Percentiles rank a stretch among this genome's conserved stretches.
phyloP scores from a whole-genome alignment of 2,329 filamentous ascomycete species.

The Alternaria sp. region DNA sequence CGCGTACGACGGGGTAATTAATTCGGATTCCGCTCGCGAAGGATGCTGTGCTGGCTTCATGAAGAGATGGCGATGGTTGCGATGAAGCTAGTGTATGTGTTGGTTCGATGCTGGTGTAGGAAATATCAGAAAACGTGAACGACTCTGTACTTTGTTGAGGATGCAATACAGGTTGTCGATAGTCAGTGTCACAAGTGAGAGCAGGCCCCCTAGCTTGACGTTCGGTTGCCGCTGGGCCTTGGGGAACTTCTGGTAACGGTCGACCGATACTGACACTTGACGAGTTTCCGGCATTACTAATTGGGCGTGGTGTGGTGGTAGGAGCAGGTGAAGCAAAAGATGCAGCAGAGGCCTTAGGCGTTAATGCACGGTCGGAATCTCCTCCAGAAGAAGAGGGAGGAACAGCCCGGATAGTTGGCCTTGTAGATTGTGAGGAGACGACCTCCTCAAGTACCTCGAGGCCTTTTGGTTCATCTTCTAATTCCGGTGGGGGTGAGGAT shows the following conservation, averaged over 20 bases:
- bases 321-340: constrained; percentile 43
- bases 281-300: constrained; percentile 36
- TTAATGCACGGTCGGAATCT: constrained; percentile 45
- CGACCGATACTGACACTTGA: constrained; percentile 35
- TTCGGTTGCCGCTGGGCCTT: constrained; percentile 34
- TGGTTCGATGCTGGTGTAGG: constrained; percentile 42
- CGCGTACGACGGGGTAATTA: constrained; percentile 45
- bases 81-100: constrained; percentile 30
- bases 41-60: constrained; percentile 44
- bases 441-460: constrained; percentile 46
- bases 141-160: constrained; percentile 42
- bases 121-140: constrained; percentile 45
- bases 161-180: constrained; percentile 35
- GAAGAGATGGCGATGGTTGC: constrained; percentile 39
- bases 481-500: constrained; percentile 42
- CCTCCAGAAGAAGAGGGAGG: constrained; percentile 45
- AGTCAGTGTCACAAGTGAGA: constrained; percentile 39
- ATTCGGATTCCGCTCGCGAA: constrained; percentile 44
- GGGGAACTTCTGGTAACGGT: constrained; percentile 31
- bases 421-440: constrained; percentile 22
- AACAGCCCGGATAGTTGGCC: constrained; percentile 47
- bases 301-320: constrained; percentile 28
- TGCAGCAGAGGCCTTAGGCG: constrained; percentile 44
- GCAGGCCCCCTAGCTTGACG: constrained; percentile 41
- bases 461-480: constrained; percentile 36